Evolutionary conservation across 139 green algal species (phyloP), one percentile per base, ranked within the genome.

Genomic region (Trebouxia sp.): DNA sequence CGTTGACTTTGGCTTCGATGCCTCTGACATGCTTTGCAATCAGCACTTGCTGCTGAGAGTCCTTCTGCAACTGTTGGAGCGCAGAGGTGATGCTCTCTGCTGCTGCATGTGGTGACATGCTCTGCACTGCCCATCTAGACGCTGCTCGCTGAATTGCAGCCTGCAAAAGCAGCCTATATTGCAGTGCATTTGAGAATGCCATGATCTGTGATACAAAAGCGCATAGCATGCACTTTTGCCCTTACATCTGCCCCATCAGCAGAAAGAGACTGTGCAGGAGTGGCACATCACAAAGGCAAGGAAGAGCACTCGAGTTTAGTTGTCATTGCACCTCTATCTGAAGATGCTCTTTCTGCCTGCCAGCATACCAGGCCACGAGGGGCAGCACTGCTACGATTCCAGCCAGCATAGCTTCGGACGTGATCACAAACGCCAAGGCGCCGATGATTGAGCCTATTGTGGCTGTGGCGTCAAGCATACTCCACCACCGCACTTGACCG

Each of bases 371-470:
- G 17, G 82, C 87, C 15, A 91, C 6, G 39, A 91, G 43, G 6
- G 87, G 87, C 45, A 91, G 56, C 39, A 88, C 51, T 10, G 90
- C 51, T 22, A 85, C 85, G 3, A 83, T 78, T 7, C 70, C 69
- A 6, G 78, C 75, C 0, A 91, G 77, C 62, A 88, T 65, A 17
- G 78, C 76, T 78, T 91, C 85, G 72, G 86, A 76, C 0, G 85
- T 90, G 20, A 91, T 32, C 0, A 91, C 47, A 47, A 91, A 90
- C 5, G 87, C 87, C n/a, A 85, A 65, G 1, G 87, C 85, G 8
- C 72, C 78, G 15, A 69, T 77, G 11, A 91, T 35, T 11, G 87
- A 81, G 17, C 87, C 87, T 35, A 91, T 55, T 43, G 85, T 87
- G 14, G 87, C 87, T 37, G 53, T 55, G 5, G 78, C 67, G 65